Percentiles rank a stretch among this genome's conserved stretches.
phyloP scores from a whole-genome alignment of 345 rosid species.

The Camelina hispida region DNA sequence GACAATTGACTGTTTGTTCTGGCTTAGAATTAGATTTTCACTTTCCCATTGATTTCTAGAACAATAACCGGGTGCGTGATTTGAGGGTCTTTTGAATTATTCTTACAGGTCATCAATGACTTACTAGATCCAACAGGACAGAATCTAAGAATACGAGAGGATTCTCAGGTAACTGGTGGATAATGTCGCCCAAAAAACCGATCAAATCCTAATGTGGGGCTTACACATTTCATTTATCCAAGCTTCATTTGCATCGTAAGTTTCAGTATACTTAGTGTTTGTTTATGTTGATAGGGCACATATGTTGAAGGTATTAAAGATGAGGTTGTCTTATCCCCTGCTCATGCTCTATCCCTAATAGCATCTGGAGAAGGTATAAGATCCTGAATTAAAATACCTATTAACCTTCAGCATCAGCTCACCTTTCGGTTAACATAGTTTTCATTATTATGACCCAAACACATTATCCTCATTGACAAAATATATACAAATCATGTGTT shows the following conservation, averaged over 20 bases:
- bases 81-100: constrained; percentile 10
- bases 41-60: constrained; percentile 13
- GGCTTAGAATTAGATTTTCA: neutral
- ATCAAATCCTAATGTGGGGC: constrained; percentile 13
- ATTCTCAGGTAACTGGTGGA: constrained; percentile 65
- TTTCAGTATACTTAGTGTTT: constrained; percentile 34
- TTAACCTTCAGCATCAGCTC: constrained; percentile 9
- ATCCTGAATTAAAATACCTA: constrained; percentile 14
- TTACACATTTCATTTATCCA: constrained; percentile 25
- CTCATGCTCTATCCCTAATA: constrained; percentile 94
- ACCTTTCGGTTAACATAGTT: constrained; percentile 11
- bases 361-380: constrained; percentile 93
- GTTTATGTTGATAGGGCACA: constrained; percentile 64
- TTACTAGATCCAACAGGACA: constrained; percentile 88
- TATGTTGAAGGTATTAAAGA: constrained; percentile 94
- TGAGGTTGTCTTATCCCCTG: constrained; percentile 97
- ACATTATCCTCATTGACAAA: neutral
- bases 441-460: constrained; percentile 1
- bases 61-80: constrained; percentile 17
- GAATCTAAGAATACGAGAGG: constrained; percentile 91
- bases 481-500: neutral
- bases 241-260: constrained; percentile 24
- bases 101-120: constrained; percentile 84
- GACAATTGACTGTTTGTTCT: constrained; percentile 18
- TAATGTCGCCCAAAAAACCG: constrained; percentile 2